Evolutionary conservation across 768 basidiomycete genomes (phyloP).

Genomic region (Coprinopsis cinerea): DNA sequence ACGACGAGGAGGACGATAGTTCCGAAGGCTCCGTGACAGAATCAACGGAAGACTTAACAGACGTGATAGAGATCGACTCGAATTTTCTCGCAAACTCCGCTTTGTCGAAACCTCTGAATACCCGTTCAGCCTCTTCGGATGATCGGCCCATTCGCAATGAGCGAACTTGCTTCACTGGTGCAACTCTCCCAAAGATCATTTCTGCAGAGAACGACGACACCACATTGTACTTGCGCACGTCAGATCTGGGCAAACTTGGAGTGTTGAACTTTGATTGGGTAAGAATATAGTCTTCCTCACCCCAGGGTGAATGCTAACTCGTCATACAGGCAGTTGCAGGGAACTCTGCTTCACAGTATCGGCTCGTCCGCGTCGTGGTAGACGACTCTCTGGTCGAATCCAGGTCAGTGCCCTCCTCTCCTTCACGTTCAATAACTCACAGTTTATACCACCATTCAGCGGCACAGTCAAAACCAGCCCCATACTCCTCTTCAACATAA

Average conservation of each 20-base stretch:
- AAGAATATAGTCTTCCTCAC: conserved; percentile 11
- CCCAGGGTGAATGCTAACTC: conserved; percentile 2
- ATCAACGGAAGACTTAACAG: conserved; percentile 20
- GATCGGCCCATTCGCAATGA: conserved; percentile 2
- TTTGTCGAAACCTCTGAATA: conserved; percentile 13
- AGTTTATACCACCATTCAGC: conserved; percentile 22
- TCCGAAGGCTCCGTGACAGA: conserved; percentile 9
- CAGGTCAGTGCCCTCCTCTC: conserved; percentile 24
- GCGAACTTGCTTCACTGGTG: conserved; percentile 18
- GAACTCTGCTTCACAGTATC: conserved; percentile 29
- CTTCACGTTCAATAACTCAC: background rate
- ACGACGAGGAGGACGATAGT: conserved; percentile 15
- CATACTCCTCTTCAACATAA: conserved; percentile 49
- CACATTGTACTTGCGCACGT: conserved; percentile 55
- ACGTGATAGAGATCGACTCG: conserved; percentile 65
- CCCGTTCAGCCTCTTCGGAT: conserved; percentile 2
- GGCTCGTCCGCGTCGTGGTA: conserved; percentile 55
- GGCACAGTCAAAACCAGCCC: conserved; percentile 40
- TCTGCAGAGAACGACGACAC: conserved; percentile 39
- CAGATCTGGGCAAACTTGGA: conserved; percentile 62
- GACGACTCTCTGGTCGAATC: conserved; percentile 36
- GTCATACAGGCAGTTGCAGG: conserved; percentile 43
- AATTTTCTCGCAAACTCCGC: conserved; percentile 56
- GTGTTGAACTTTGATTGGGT: conserved; percentile 79
- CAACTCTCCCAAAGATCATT: conserved; percentile 27